phyloP scores from a whole-genome alignment of 2,329 filamentous ascomycete species.

The Emericellopsis atlantica region DNA sequence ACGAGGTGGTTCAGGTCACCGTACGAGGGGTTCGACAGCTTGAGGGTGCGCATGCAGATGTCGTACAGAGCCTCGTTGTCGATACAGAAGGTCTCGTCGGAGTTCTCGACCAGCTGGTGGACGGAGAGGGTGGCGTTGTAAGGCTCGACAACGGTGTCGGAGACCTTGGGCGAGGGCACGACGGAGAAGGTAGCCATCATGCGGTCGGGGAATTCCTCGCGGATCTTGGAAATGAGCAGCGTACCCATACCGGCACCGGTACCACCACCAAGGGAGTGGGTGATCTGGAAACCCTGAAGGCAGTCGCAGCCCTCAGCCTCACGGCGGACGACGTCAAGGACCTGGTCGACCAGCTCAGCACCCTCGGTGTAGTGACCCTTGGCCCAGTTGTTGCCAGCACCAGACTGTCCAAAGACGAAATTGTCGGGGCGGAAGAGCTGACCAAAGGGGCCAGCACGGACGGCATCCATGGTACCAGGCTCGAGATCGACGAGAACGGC shows the following conservation, averaged over 20 bases:
- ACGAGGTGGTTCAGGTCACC: slow-evolving; percentile 99
- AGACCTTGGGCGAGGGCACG: slow-evolving; percentile 97
- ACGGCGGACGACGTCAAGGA: slow-evolving; percentile 95
- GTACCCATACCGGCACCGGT: slow-evolving; percentile 99
- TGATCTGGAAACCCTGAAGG: slow-evolving; percentile 99
- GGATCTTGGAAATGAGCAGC: slow-evolving; percentile 98
- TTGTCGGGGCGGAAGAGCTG: slow-evolving; percentile 99
- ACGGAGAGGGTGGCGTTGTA: slow-evolving; percentile 99
- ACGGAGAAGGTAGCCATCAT: slow-evolving; percentile 99
- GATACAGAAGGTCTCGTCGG: slow-evolving; percentile 99
- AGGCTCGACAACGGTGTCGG: slow-evolving; percentile 97
- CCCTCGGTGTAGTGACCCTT: slow-evolving; percentile 99
- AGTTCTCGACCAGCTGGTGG: slow-evolving; percentile 99
- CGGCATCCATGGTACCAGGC: slow-evolving; percentile 98
- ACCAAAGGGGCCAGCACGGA: slow-evolving; percentile 94
- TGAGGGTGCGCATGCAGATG: slow-evolving; percentile 99
- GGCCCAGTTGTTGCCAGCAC: slow-evolving; percentile 99
- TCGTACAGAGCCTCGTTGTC: slow-evolving; percentile 99
- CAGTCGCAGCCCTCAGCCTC: slow-evolving; percentile 99
- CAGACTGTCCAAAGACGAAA: slow-evolving; percentile 99
- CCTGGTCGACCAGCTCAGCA: slow-evolving; percentile 96
- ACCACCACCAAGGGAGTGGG: slow-evolving; percentile 99
- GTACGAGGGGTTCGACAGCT: slow-evolving; percentile 97
- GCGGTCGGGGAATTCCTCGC: slow-evolving; percentile 98
- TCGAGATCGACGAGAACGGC: slow-evolving; percentile 98